Conservation (phyloP, 2,329 filamentous ascomycete species). For the Albifimbria verrucaria region DNA sequence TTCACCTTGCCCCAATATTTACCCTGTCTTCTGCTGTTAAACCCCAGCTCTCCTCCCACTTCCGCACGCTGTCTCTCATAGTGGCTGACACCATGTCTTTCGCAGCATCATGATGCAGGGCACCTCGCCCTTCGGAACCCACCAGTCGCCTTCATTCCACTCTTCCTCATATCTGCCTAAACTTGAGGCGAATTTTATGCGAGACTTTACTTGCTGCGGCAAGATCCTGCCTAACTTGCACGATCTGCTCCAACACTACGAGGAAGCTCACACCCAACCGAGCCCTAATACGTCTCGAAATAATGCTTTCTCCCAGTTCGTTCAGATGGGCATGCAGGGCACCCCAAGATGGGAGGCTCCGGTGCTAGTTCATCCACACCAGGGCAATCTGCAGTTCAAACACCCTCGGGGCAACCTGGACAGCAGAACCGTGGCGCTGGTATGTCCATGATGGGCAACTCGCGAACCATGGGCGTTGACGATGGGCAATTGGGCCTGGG, state of each 20-base stretch:
- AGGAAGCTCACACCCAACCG: slow-evolving; percentile 84
- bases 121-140: slow-evolving; percentile 79
- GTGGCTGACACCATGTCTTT: slow-evolving; percentile 18
- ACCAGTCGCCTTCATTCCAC: slow-evolving; percentile 92
- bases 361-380: slow-evolving; percentile 26
- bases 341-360: slow-evolving; percentile 29
- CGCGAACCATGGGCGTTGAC: slow-evolving; percentile 21
- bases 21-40: neutral
- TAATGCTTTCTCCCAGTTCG: slow-evolving; percentile 38
- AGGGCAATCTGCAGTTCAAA: slow-evolving; percentile 24
- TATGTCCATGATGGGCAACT: slow-evolving; percentile 40
- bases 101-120: slow-evolving; percentile 89
- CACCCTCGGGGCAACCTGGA: slow-evolving; percentile 26
- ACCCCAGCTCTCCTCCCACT: slow-evolving; percentile 1
- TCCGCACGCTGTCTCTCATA: slow-evolving; percentile 2
- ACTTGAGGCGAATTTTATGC: slow-evolving; percentile 96
- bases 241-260: slow-evolving; percentile 93
- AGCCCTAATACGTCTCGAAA: slow-evolving; percentile 40
- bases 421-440: slow-evolving; percentile 27
- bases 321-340: slow-evolving; percentile 28
- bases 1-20: too few species aligned
- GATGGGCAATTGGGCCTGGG: slow-evolving; percentile 38
- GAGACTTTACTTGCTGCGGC: slow-evolving; percentile 93
- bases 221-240: slow-evolving; percentile 86
- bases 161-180: slow-evolving; percentile 96